Evolutionary conservation across 1,284 basidiomycete genomes (phyloP).

Genomic region (Cutaneotrichosporon sp.): DNA sequence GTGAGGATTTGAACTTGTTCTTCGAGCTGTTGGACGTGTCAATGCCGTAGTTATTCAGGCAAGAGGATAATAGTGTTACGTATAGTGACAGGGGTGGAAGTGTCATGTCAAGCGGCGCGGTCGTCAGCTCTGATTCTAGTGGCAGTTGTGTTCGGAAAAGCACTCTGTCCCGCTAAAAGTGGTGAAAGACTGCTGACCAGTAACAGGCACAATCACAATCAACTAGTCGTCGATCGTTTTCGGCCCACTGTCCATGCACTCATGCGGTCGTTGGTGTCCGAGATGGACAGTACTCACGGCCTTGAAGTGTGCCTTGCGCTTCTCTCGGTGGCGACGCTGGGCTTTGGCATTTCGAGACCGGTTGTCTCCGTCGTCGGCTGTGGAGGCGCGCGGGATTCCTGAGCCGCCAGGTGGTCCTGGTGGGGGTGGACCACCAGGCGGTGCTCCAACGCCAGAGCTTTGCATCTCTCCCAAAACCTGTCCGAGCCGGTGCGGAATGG

Average conservation of each 20-base stretch:
- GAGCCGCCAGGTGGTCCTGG: slow-evolving; percentile 1
- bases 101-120: slow-evolving; percentile 3
- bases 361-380: slow-evolving; percentile 44
- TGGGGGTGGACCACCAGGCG: slow-evolving; percentile 1
- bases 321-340: slow-evolving; percentile 84
- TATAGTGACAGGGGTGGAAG: slow-evolving; percentile 6
- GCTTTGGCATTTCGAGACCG: slow-evolving; percentile 73
- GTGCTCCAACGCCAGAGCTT: slow-evolving; percentile 5
- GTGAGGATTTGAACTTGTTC: slow-evolving; percentile 43
- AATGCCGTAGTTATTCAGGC: slow-evolving; percentile 7
- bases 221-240: neutral
- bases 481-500: neutral
- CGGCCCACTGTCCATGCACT: neutral
- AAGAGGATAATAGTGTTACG: slow-evolving; percentile 2
- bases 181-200: neutral
- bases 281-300: slow-evolving; percentile 60
- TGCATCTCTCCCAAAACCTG: slow-evolving; percentile 7
- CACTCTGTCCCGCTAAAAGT: neutral
- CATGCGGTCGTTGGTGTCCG: neutral
- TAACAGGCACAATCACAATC: neutral
- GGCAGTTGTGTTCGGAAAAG: neutral
- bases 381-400: neutral
- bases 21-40: slow-evolving; percentile 35
- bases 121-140: slow-evolving; percentile 5
- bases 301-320: slow-evolving; percentile 88